Percentiles rank a stretch among this genome's conserved stretches.
Conservation (phyloP, 2,329 filamentous ascomycete genomes). For the Dactylonectria macrodidyma region DNA sequence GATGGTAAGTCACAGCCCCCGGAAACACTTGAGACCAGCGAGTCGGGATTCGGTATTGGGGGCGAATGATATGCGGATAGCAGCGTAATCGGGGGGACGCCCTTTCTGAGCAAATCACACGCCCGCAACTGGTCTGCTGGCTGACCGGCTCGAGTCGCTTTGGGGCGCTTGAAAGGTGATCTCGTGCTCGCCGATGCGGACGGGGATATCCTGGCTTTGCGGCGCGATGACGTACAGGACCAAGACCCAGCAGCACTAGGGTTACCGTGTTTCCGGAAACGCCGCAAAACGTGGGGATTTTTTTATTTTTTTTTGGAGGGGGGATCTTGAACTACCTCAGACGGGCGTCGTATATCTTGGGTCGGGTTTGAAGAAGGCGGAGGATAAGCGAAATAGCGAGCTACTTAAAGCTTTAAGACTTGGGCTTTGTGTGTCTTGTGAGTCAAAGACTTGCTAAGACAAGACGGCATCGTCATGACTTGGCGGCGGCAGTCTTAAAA, state of each 20-base stretch:
- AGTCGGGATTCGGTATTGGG: constrained; percentile 31
- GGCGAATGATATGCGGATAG: not conserved
- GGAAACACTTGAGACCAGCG: not conserved
- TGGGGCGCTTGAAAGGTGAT: constrained; percentile 20
- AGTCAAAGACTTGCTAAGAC: not conserved
- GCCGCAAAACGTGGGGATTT: not conserved
- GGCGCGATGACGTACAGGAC: constrained; percentile 34
- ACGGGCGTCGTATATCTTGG: not conserved
- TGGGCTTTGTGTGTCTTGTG: not conserved
- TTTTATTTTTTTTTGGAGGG: not conserved
- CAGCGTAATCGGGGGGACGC: not conserved
- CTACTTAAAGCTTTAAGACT: not conserved
- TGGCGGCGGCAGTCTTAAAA: constrained; percentile 18
- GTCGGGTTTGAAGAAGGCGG: not conserved
- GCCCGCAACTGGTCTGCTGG: constrained; percentile 3
- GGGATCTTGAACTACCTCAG: not conserved
- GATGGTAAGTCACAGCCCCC: not conserved
- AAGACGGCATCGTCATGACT: not conserved
- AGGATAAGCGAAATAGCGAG: not conserved
- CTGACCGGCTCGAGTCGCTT: constrained; percentile 20
- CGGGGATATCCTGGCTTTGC: constrained; percentile 33
- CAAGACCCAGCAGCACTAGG: not conserved
- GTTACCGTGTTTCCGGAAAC: not conserved
- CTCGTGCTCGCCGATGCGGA: constrained; percentile 27
- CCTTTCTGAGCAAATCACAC: constrained; percentile 28